Evolutionary conservation across 306 rosid species (phyloP).

Genomic region (Medicago ruthenica): DNA sequence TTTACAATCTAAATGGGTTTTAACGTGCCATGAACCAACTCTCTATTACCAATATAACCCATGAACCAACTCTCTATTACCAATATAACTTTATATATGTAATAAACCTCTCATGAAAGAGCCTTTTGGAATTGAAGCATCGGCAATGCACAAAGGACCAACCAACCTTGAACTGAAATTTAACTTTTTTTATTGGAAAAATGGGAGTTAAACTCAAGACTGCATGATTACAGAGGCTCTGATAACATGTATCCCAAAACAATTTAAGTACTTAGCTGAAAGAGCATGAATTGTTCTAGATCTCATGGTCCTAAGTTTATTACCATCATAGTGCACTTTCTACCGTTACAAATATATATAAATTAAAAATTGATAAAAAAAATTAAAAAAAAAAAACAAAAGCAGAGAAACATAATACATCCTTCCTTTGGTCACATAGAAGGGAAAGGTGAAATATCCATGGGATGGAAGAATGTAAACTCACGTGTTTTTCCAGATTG

Average conservation of each 20-base stretch:
- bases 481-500: slow-evolving; percentile 87
- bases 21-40: slow-evolving; percentile 27
- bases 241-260: slow-evolving; percentile 15
- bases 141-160: slow-evolving; percentile 2
- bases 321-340: too few species aligned
- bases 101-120: background rate
- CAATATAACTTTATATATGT: background rate
- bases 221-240: background rate
- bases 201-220: background rate
- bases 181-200: background rate
- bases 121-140: background rate
- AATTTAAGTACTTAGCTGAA: background rate
- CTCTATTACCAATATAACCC: background rate
- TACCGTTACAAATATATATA: too few species aligned
- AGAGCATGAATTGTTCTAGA: too few species aligned
- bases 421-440: slow-evolving; percentile 23
- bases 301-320: too few species aligned
- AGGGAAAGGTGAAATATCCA: slow-evolving; percentile 26
- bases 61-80: slow-evolving; percentile 25
- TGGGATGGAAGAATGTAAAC: slow-evolving; percentile 47
- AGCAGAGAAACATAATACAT: slow-evolving; percentile 31
- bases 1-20: background rate
- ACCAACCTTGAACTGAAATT: background rate
- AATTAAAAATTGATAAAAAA: background rate
- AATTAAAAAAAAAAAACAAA: slow-evolving; percentile 11